Evolutionary conservation across 352 stramenopile genomes (phyloP), one percentile per base, ranked within the genome.

Genomic region (Aphanomyces stellatus): DNA sequence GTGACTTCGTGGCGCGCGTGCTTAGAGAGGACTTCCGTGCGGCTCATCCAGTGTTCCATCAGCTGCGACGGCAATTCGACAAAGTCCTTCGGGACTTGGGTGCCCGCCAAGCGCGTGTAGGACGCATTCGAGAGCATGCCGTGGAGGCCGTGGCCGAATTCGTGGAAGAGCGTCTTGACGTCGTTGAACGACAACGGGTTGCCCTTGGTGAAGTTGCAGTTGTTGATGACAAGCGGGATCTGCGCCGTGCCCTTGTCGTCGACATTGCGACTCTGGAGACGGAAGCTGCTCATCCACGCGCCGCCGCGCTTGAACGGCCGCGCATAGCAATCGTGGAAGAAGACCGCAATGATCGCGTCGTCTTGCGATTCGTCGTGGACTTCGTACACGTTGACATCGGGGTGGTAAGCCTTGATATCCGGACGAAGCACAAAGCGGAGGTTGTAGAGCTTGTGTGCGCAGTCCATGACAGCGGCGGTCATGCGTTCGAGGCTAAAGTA

Each of bases 91-190:
- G 84, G 84, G 42, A 90, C 91, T 15, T 93, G 81, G 10, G 95
- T 99, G 22, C 97, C 97, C 2, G 88, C 96, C 15, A 99, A 70
- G 68, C 99, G 96, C 79, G 99, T 96, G 70, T 98, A 99, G 55
- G 95, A 85, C 3, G 96, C 99, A 24, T 86, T 80, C 37, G 91
- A 98, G 4, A 99, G 77, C 49, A 99, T 73, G 22, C 95, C 98
- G 75, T 99, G 96, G 71, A 99, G 80, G n/a, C 91, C 96, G 74
- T 99, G 97, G 3, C 97, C 97, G 70, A 99, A 99, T 76, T 99
- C 96, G 70, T 99, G 97, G 72, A 98, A 98, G 5, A 99, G 82
- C 7, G 97, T 99, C 81, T 98, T 93, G 10, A 98, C 89, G 75
- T 99, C 95, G 71, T 87, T 78, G 71, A 84, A 88, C 19, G 69